A percentile compares a stretch with the other conserved stretches of the same genome.
Evolutionary conservation across 2,329 filamentous ascomycete species (phyloP).

Genomic region (Cercospora sp.): DNA sequence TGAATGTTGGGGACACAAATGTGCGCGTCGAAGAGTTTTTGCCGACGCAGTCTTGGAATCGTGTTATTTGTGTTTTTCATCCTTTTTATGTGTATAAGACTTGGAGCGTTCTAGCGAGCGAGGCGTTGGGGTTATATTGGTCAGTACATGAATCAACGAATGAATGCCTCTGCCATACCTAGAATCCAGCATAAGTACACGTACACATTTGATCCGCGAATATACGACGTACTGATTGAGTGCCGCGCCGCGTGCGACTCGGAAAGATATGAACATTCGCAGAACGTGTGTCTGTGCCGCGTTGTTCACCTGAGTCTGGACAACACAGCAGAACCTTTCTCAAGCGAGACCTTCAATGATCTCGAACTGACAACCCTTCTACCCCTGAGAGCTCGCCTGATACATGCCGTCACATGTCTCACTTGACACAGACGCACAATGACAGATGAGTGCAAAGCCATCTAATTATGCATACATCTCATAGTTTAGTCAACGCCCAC

Average conservation of each 20-base stretch:
- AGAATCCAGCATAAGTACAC: background rate
- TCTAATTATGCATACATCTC: background rate
- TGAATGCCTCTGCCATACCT: slow-evolving; percentile 5
- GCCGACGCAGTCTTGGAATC: background rate
- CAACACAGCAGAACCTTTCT: background rate
- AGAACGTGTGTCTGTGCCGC: background rate
- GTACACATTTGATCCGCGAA: background rate
- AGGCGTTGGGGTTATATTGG: slow-evolving; percentile 15
- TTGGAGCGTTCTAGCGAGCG: slow-evolving; percentile 17
- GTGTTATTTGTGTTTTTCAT: slow-evolving; percentile 4
- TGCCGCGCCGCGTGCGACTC: background rate
- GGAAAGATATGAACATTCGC: background rate
- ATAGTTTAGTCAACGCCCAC: background rate
- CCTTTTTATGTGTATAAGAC: slow-evolving; percentile 4
- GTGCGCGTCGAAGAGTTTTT: background rate
- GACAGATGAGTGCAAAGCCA: background rate
- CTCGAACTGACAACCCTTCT: background rate
- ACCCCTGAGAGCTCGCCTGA: background rate
- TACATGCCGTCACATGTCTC: slow-evolving; percentile 3
- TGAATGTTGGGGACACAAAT: background rate
- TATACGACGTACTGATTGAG: background rate
- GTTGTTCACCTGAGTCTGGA: background rate
- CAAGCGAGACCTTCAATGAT: background rate
- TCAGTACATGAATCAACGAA: slow-evolving; percentile 14
- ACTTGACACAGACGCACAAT: background rate